Percentiles rank a stretch among this genome's conserved stretches.
Conservation (phyloP, 371 early-diverging fungal species). For the Mucor plumbeus region DNA sequence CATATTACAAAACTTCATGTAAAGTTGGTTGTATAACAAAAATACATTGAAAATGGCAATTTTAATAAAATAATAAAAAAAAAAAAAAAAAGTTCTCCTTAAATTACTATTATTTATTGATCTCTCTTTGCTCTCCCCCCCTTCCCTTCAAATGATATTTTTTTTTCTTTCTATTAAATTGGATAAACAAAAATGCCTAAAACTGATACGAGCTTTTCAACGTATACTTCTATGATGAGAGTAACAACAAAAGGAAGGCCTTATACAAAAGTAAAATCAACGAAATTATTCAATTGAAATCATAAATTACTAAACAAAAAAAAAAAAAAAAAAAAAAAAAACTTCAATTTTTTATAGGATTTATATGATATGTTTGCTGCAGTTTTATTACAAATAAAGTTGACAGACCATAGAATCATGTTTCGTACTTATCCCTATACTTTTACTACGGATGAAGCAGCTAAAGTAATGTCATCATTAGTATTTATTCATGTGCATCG, state of each 20-base stretch:
- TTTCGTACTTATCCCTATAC: constrained; percentile 61
- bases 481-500: constrained; percentile 61
- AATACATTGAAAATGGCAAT: neutral
- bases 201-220: constrained; percentile 22
- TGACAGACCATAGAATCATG: constrained; percentile 51
- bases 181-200: constrained; percentile 19
- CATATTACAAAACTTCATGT: neutral
- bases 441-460: constrained; percentile 66
- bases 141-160: neutral
- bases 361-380: constrained; percentile 53
- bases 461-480: constrained; percentile 51
- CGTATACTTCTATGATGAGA: constrained; percentile 37
- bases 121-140: neutral
- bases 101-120: neutral
- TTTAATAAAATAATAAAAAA: neutral
- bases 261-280: constrained; percentile 33
- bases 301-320: neutral
- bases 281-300: neutral
- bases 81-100: neutral
- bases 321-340: neutral
- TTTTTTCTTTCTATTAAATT: constrained; percentile 4
- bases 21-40: neutral
- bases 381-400: constrained; percentile 43
- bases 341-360: constrained; percentile 32
- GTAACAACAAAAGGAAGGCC: constrained; percentile 36